Evolutionary conservation across 257 asterid genomes (phyloP).

Genomic region (Lithospermum erythrorhizon): DNA sequence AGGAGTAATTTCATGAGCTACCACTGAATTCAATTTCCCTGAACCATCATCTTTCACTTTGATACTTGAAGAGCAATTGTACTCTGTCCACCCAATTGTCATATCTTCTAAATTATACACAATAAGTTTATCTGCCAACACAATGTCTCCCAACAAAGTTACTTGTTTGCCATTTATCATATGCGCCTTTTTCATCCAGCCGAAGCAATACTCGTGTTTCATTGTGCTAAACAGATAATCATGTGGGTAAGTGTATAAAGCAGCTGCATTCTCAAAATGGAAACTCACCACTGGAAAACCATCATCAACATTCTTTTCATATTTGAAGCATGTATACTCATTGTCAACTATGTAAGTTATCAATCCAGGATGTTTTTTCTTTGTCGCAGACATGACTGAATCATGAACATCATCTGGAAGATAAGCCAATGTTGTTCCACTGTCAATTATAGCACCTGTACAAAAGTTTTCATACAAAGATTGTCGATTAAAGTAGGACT

Average conservation of each 20-base stretch:
- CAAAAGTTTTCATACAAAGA: constrained; percentile 12
- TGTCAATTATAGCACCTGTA: constrained; percentile 67
- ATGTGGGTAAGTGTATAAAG: constrained; percentile 14
- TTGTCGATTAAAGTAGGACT: no score
- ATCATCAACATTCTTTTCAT: constrained; percentile 58
- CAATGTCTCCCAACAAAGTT: not conserved
- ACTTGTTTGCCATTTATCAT: not conserved
- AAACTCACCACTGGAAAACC: constrained; percentile 80
- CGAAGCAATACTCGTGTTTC: not conserved
- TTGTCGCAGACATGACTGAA: constrained; percentile 42
- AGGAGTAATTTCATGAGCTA: not conserved
- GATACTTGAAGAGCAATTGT: not conserved
- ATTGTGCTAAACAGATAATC: not conserved
- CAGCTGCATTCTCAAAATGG: constrained; percentile 50
- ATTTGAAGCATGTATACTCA: not conserved
- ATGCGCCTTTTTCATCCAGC: not conserved
- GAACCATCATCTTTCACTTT: not conserved
- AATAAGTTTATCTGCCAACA: not conserved
- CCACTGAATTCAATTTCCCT: not conserved
- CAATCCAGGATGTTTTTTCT: constrained; percentile 7
- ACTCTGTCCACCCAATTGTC: not conserved
- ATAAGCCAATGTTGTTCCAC: constrained; percentile 95
- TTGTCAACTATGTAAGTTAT: constrained; percentile 2
- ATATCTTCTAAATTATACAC: not conserved
- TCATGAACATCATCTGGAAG: constrained; percentile 57